Conservation (phyloP, 1,284 basidiomycete species). For the Agaricales sp. region DNA sequence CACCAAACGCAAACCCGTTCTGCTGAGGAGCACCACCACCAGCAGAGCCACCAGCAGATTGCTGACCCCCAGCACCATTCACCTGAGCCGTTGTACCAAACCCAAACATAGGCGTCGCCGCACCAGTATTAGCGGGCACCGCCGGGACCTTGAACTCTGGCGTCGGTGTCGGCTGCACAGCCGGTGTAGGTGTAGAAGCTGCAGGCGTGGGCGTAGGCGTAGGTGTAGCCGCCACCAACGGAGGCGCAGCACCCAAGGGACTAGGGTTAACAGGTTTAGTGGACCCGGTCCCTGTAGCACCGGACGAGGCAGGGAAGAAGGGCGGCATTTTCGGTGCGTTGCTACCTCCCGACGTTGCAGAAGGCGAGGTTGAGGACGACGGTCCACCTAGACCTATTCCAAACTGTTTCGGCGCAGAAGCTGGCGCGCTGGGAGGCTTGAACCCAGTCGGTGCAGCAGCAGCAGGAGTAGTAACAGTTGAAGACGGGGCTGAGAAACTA, state of each 20-base stretch:
- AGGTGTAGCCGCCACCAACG: neutral
- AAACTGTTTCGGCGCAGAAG: neutral
- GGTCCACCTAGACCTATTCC: neutral
- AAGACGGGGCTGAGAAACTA: neutral
- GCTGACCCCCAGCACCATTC: neutral
- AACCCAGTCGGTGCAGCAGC: neutral
- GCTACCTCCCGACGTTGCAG: neutral
- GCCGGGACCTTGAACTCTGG: neutral
- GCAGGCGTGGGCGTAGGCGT: neutral
- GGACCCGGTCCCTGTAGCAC: neutral
- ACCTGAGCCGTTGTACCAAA: neutral
- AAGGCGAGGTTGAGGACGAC: neutral
- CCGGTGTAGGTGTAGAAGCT: neutral
- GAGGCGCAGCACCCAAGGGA: conserved; percentile 1
- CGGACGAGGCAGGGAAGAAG: neutral
- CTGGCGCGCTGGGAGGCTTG: neutral
- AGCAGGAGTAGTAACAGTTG: neutral
- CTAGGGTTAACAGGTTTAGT: neutral
- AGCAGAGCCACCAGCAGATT: neutral
- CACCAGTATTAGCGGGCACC: neutral
- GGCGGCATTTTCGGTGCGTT: neutral
- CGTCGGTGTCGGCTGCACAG: neutral
- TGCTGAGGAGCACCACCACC: neutral
- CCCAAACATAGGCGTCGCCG: neutral
- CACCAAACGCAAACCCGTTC: neutral